phyloP scores from a whole-genome alignment of 176 grass and related monocot species.

The Bothriochloa decipiens region DNA sequence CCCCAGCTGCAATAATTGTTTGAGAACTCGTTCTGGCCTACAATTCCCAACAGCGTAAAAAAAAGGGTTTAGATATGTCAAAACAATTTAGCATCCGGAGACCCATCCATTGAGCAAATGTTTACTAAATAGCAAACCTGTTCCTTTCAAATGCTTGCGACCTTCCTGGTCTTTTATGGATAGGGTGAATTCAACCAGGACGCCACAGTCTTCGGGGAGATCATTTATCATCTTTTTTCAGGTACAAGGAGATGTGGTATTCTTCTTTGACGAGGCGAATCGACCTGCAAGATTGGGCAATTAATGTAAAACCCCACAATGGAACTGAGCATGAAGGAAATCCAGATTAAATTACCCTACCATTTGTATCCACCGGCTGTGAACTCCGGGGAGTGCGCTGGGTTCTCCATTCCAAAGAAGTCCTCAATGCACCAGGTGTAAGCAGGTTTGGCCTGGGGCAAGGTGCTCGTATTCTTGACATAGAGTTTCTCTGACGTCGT shows the following conservation, averaged over 20 bases:
- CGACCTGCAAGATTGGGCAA: too few relatives aligned
- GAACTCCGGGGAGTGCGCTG: conserved; percentile 20
- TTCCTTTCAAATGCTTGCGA: not conserved
- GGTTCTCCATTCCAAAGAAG: conserved; percentile 25
- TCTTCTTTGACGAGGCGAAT: not conserved
- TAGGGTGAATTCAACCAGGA: conserved; percentile 17
- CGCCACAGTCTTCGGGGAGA: not conserved
- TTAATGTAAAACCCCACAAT: too few relatives aligned
- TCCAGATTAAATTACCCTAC: not conserved
- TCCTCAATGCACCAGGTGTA: conserved; percentile 36
- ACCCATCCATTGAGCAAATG: not conserved
- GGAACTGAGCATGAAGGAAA: too few relatives aligned
- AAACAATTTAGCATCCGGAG: not conserved
- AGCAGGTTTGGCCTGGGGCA: not conserved
- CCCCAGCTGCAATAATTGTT: not conserved
- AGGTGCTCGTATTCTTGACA: conserved; percentile 25
- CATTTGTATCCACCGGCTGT: conserved; percentile 34
- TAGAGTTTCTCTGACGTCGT: not conserved
- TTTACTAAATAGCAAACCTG: not conserved
- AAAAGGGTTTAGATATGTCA: not conserved
- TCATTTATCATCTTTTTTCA: not conserved
- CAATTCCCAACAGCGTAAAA: not conserved
- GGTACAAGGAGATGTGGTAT: conserved; percentile 11
- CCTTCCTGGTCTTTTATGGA: conserved; percentile 31
- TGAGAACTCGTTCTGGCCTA: conserved; percentile 8